Conservation (phyloP, 257 asterid species). For the Apocynum venetum region DNA sequence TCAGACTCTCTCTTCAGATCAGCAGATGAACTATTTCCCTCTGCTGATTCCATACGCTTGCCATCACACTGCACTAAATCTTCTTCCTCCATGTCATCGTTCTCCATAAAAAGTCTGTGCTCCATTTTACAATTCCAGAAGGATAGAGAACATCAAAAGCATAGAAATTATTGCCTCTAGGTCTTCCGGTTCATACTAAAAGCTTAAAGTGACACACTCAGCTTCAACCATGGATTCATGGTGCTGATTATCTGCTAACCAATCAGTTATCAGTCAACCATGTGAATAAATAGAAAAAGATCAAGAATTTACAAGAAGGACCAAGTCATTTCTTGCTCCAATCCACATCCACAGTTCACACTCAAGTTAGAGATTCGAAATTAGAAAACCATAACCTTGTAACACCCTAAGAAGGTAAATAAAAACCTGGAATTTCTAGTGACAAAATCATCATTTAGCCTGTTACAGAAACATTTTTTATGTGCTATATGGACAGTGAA, state of each 20-base stretch:
- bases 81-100: slow-evolving; percentile 32
- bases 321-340: background rate
- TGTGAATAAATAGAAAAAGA: background rate
- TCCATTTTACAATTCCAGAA: slow-evolving; percentile 41
- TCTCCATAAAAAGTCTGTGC: slow-evolving; percentile 26
- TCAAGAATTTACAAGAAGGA: background rate
- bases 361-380: background rate
- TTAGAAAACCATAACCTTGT: background rate
- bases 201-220: background rate
- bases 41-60: slow-evolving; percentile 30
- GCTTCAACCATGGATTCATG: background rate
- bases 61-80: slow-evolving; percentile 21
- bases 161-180: background rate
- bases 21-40: slow-evolving; percentile 27
- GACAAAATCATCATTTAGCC: background rate
- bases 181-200: background rate
- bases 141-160: slow-evolving; percentile 3
- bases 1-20: slow-evolving; percentile 23
- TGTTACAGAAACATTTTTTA: background rate
- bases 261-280: background rate
- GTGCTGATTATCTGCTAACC: background rate
- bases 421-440: background rate
- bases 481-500: background rate
- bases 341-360: background rate
- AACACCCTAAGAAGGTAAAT: background rate